Base-by-base conservation (phyloP, 23 red algal species). In the Cyanidiococcus yangmingshanensis region DNA sequence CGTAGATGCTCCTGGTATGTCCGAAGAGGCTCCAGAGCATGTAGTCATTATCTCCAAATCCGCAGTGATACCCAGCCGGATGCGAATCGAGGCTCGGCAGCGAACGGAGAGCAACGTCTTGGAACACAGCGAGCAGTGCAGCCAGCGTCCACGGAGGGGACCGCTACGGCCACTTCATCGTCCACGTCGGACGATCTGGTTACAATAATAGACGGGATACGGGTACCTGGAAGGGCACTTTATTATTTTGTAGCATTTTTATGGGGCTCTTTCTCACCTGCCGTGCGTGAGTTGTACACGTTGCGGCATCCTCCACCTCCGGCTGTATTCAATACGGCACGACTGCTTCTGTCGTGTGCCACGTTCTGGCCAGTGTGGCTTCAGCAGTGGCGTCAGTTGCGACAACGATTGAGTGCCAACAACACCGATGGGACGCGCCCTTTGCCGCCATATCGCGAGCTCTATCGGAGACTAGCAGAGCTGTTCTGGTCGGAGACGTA, bases 291-390 rank as follows among this genome's bases (percentile, higher is more conserved):
- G 40, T 63, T 96, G 26, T 96, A 81, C 50, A 74, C 80, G 1
- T 80, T 84, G 76, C 41, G 79, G 15, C 84, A 85, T 7, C 82
- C 88, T 33, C 92, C 87, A 26, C 78, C 76, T 26, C 84, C 92
- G 35, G 82, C 92, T n/a, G 41, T 96, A 41, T 96, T 96, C 77
- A 96, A 96, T 58, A 88, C 92, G 0, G 87, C 87, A 78, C 87
- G 92, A 24, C 80, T 96, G 29, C 30, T 90, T 1, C 25, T 96
- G 34, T 96, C 92, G 39, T 80, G 79, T 0, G 34, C 84, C 0
- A 63, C 89, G 39, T 96, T 89, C 58, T 18, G 83, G 29, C 88
- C 88, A 18, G 63, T 71, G 7, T 71, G 63, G 63, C 63, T 12
- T 12, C 7, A 7, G 63, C n/a, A 71, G 63, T 71, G 63, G 63